These are phyloP conservation scores for Neocucurbitaria cava DNA, from an alignment of 2,329 filamentous ascomycete genomes.

Conservation along the genomic window DNA sequence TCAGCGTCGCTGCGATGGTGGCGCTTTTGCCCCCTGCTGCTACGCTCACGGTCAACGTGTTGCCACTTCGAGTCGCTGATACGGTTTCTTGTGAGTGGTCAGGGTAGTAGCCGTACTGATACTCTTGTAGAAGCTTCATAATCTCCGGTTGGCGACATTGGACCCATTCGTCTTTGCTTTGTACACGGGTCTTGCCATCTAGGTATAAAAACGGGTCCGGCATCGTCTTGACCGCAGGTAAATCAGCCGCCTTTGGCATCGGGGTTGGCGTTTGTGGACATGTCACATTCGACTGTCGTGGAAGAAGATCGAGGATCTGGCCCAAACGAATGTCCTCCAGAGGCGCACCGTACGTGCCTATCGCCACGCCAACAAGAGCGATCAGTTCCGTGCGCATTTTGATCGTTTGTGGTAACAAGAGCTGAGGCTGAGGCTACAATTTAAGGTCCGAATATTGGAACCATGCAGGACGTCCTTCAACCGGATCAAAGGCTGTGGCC, in stretches of 20 bases:
- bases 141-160: constrained; percentile 60
- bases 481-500: constrained; percentile 2
- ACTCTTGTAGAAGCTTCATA: constrained; percentile 58
- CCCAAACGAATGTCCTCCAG: constrained; percentile 3
- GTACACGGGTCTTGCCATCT: constrained; percentile 53
- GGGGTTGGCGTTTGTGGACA: constrained; percentile 36
- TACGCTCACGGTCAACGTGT: constrained; percentile 53
- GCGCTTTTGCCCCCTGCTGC: constrained; percentile 54
- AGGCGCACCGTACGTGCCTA: constrained; percentile 14
- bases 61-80: constrained; percentile 56
- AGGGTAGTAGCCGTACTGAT: constrained; percentile 61
- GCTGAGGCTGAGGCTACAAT: neutral
- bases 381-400: constrained; percentile 19
- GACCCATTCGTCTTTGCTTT: constrained; percentile 58
- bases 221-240: constrained; percentile 38
- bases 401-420: neutral
- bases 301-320: constrained; percentile 16
- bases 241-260: constrained; percentile 32
- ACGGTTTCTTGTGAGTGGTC: constrained; percentile 58
- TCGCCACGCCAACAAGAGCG: constrained; percentile 9
- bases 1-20: constrained; percentile 53
- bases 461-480: neutral
- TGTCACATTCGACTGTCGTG: constrained; percentile 31
- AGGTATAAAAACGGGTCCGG: constrained; percentile 57
- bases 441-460: neutral